Base-by-base conservation (phyloP, 2,329 filamentous ascomycete genomes). In the Ophiosphaerella narmari region DNA sequence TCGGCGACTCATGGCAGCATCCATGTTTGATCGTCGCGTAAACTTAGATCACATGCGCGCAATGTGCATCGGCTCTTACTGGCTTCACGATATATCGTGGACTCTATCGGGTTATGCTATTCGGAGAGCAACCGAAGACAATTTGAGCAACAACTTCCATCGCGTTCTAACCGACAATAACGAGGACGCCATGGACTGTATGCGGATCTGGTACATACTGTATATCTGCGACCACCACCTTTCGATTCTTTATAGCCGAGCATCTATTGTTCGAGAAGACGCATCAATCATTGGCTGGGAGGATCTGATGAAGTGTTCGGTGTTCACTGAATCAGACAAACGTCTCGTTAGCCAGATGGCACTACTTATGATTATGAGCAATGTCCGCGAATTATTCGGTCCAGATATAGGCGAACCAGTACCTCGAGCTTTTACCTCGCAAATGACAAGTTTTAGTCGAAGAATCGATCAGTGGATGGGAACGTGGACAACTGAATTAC, bases 201-300 rank as follows among this genome's bases (percentile, higher is more conserved):
- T 84, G 4, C 76, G 84, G 16, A 68, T 86, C 11, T 86, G 84
- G 84, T 86, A 85, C 64, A 45, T 65, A 7, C 40, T 67, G 0
- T 87, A 86, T 59, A 82, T 86, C 1, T 86, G 84, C 60, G 85
- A 87, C 59, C 84, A 86, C 53, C 85, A 87, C 64, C 82, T 86
- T 24, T 83, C 82, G 14, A 86, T 85, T 18, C 72, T 85, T 0
- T 86, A 86, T 46, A 82, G 82, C 2, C 75, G 84, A 2, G 81
- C 82, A 1, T 80, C 82, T 0, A 79, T 85, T 7, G 80, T 85
- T 0, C 80, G 81, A 24, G 83, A 86, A 43, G 82, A 86, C 46
- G 69, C 75, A 12, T 79, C 81, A 0, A 82, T 86, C 34, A 78
- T 82, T 42, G 82, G 82, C 5, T 82, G 82, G 72, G 81, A 85